Evolutionary conservation across 2,329 filamentous ascomycete genomes (phyloP), one percentile per base, ranked within the genome.

Genomic region (Sporothrix pseudoabietina): DNA sequence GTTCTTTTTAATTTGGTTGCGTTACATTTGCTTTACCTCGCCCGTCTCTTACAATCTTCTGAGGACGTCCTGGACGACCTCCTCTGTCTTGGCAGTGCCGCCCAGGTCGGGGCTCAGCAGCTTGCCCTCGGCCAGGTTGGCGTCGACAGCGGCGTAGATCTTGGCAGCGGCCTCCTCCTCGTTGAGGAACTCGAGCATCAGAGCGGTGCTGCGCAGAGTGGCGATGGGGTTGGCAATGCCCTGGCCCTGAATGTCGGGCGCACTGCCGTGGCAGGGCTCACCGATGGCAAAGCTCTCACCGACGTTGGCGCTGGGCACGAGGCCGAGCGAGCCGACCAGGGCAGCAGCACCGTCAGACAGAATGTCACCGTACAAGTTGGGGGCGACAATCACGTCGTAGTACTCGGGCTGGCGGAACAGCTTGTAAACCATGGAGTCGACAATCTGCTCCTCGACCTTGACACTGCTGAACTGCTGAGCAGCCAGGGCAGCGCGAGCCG

Each of bases 371-470:
- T 99, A 98, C 75, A 99, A 88, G 85, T 98, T 98, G 71, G 95
- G 96, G 9, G 95, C 96, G 65, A 99, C 96, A 78, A 99, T 97
- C 77, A 98, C 95, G 82, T 99, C 96, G 89, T 98, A 99, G 80
- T 91, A 92, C 79, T 91, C 88, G 59, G 96, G 96, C 84, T 98
- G 94, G 75, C 95, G 93, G 90, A 98, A 98, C 73, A 99, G 92
- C 87, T 98, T 98, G 89, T 98, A 98, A 74, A 98, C 94, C 96
- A 99, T 99, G 75, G 92, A 95, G 84, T 99, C 96, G 76, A 99
- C 95, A 78, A 99, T 99, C 85, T 99, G 96, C 87, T 98, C 96
- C 83, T 98, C 96, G 72, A 98, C 87, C 71, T 97, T 85, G 75
- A 78, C 72, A 75, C 77, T 73, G 8, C 83, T 82, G 85, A 93